A percentile compares a stretch with the other conserved stretches of the same genome.
Evolutionary conservation across 495 filamentous ascomycete genomes (phyloP).

Genomic region (Sordaria brevicollis): DNA sequence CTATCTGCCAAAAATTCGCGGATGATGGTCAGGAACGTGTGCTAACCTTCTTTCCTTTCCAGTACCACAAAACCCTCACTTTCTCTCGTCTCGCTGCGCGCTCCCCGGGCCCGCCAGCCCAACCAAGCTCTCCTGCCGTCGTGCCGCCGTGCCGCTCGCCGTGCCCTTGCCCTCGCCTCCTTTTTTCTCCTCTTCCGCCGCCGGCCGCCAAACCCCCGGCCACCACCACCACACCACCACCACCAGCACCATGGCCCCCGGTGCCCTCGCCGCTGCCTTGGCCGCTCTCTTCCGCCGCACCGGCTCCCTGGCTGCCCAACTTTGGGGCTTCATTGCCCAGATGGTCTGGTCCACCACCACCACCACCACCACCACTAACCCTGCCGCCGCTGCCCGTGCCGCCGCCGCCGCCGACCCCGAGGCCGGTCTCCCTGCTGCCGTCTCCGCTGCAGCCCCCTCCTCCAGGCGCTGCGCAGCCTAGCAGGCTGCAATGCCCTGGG

Average conservation of each 20-base stretch:
- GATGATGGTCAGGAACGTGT: no score
- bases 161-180: background rate
- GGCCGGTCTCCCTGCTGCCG: background rate
- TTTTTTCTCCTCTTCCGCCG: background rate
- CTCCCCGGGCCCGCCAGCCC: background rate
- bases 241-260: background rate
- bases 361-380: background rate
- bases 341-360: background rate
- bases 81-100: background rate
- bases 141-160: no score
- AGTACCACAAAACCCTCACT: background rate
- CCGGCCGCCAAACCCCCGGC: background rate
- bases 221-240: background rate
- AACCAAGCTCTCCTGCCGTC: background rate
- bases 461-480: background rate
- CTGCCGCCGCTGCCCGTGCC: no score
- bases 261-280: background rate
- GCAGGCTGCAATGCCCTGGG: background rate
- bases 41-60: background rate
- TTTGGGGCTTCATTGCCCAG: background rate
- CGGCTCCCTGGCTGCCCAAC: background rate
- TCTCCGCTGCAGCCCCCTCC: background rate
- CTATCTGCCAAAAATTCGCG: no score
- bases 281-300: no score
- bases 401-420: background rate